A percentile compares a stretch with the other conserved stretches of the same genome.
phyloP scores from a whole-genome alignment of 441 rosid genomes.

The Populus hybrid region DNA sequence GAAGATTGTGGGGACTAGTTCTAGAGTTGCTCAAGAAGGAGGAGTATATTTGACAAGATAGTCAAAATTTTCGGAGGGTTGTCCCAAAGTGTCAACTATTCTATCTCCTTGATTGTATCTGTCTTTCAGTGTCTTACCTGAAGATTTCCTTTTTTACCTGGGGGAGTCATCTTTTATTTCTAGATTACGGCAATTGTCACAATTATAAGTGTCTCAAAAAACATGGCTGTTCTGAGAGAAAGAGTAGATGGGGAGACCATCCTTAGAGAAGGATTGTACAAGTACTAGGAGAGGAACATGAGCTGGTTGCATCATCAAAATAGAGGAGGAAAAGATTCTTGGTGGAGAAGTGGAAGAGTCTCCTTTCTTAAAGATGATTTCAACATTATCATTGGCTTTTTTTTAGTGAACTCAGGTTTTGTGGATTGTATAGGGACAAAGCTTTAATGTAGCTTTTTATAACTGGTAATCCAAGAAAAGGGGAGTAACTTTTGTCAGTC shows the following conservation, averaged over 20 bases:
- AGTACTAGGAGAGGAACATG: too few relatives aligned
- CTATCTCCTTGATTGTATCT: rapidly evolving
- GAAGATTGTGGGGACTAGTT: rapidly evolving
- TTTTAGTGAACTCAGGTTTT: too few relatives aligned
- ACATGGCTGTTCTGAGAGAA: rapidly evolving
- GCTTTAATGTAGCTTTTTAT: too few relatives aligned
- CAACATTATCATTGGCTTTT: too few relatives aligned
- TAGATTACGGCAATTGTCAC: too few relatives aligned
- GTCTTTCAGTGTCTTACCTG: rapidly evolving
- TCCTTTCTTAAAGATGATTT: too few relatives aligned
- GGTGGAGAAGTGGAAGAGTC: not conserved
- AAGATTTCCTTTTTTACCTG: not conserved
- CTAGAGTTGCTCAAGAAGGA: not conserved
- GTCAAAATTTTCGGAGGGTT: too few relatives aligned
- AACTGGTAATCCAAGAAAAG: too few relatives aligned
- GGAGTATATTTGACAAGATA: not conserved
- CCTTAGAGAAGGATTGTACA: not conserved
- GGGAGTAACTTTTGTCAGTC: too few relatives aligned
- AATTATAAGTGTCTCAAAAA: not conserved
- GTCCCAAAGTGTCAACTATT: not conserved
- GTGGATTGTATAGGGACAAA: too few relatives aligned
- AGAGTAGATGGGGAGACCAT: not conserved
- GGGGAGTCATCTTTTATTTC: too few relatives aligned
- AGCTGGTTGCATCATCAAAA: rapidly evolving
- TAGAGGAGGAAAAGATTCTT: not conserved